Evolutionary conservation across 108 stramenopile species (phyloP), one percentile per base, ranked within the genome.

Genomic region (Skeletonema grethae): DNA sequence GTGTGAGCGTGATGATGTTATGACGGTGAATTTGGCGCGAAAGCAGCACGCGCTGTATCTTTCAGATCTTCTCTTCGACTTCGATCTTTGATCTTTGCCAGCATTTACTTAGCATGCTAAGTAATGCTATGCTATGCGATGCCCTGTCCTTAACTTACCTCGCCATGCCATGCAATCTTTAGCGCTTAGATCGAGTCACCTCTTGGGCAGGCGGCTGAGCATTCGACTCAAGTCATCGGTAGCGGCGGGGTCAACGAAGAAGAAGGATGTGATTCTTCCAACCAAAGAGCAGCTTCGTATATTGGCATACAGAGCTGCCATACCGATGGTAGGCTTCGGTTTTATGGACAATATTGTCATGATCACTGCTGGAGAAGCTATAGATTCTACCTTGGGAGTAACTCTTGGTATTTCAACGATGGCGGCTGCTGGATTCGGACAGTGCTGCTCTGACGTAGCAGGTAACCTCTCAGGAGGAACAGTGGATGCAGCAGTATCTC

Each of bases 321-420:
- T 86, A 43, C 88, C 88, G 7, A 94, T 90, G 88, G 70, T 90
- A 69, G 95, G 95, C 13, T 96, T 96, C 68, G 95, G 95, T 15
- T 88, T 97, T 61, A 95, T 90, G 88, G 97, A 96, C 72, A 96
- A 94, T 72, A 36, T 90, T 16, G 84, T 89, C 4, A 96, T 96
- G 95, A 88, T 96, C 57, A 86, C 84, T 18, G 94, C 94, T 12
- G 95, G 95, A 31, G 92, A 94, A 15, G 61, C 79, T 35, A 93
- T 94, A 60, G 95, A 96, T 73, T 62, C 64, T 2, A 77, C 85
- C 10, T 77, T 96, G 57, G 95, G 95, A 34, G 92, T 91, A 0
- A 65, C 77, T 12, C 73, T 96, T 11, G 94, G 92, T 0, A 80
- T 95, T 16, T 86, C 92, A 0, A 96, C 95, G 8, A 61, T 95